phyloP scores from a whole-genome alignment of 2,329 filamentous ascomycete species.

The Epichloe glyceriae region DNA sequence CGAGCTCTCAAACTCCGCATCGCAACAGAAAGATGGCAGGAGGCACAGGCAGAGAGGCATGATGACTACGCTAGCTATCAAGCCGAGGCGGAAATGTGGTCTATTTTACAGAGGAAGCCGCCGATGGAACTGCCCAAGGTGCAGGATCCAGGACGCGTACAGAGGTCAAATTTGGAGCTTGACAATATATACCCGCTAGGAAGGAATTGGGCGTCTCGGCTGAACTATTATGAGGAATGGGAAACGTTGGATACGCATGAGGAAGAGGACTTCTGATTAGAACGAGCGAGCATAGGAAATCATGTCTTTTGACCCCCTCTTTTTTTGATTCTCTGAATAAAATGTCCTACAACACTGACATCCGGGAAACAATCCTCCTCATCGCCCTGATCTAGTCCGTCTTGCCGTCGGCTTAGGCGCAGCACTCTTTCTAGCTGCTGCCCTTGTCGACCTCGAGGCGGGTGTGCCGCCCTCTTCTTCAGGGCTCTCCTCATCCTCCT shows the following conservation, averaged over 20 bases:
- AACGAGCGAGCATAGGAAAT: not conserved
- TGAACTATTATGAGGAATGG: constrained; percentile 29
- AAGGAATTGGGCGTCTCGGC: constrained; percentile 25
- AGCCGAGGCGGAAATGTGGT: constrained; percentile 35
- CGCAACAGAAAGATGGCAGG: constrained; percentile 27
- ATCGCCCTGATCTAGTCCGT: constrained; percentile 6
- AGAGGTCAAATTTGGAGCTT: constrained; percentile 18
- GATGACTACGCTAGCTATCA: constrained; percentile 27
- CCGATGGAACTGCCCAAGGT: constrained; percentile 20
- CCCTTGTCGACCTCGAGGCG: constrained; percentile 19
- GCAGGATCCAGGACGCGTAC: constrained; percentile 15
- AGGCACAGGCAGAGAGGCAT: constrained; percentile 28
- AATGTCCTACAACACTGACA: not conserved
- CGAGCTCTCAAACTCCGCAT: constrained; percentile 26
- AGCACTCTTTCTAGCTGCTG: constrained; percentile 1
- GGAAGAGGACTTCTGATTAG: not conserved
- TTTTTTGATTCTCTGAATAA: not conserved
- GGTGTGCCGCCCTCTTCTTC: constrained; percentile 18
- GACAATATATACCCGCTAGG: constrained; percentile 24
- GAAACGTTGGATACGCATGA: constrained; percentile 16
- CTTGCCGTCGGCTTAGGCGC: constrained; percentile 3
- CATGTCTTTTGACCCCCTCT: no score
- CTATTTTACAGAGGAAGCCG: constrained; percentile 26
- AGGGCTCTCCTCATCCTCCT: constrained; percentile 18
- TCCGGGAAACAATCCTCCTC: not conserved